phyloP scores from a whole-genome alignment of 495 filamentous ascomycete species.

The Aspergillus bridgeri region DNA sequence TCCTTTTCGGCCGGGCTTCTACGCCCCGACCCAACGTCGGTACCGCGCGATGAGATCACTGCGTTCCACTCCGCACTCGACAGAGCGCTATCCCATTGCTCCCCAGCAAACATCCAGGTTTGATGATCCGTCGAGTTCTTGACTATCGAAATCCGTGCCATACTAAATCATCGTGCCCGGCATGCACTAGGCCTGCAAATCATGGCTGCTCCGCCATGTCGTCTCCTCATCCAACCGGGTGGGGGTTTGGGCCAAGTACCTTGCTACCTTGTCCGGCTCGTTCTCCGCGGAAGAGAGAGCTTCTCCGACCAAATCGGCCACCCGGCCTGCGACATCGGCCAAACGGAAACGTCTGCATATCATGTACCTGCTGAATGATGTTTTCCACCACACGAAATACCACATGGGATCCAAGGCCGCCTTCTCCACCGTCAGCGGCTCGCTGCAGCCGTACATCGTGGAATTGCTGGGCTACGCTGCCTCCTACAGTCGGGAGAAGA shows the following conservation, averaged over 20 bases:
- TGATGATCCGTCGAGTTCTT: constrained; percentile 49
- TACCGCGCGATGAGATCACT: constrained; percentile 68
- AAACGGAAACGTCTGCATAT: constrained; percentile 72
- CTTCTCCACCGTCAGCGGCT: constrained; percentile 54
- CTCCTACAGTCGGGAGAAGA: constrained; percentile 52
- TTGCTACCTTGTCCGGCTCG: constrained; percentile 63
- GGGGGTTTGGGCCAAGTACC: constrained; percentile 69
- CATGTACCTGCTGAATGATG: constrained; percentile 79
- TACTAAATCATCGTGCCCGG: constrained; percentile 47
- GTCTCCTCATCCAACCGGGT: constrained; percentile 64
- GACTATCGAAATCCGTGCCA: constrained; percentile 37
- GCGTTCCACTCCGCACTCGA: constrained; percentile 67
- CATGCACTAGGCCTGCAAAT: constrained; percentile 79
- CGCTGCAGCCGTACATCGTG: constrained; percentile 58
- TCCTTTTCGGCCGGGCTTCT: constrained; percentile 73
- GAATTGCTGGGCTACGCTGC: constrained; percentile 61
- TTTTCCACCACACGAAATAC: constrained; percentile 73
- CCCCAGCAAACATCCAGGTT: constrained; percentile 90
- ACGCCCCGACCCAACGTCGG: constrained; percentile 68
- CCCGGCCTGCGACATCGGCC: constrained; percentile 44
- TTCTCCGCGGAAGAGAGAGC: constrained; percentile 33
- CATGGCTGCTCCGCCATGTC: constrained; percentile 74
- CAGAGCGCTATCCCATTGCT: constrained; percentile 68
- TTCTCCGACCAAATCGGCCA: constrained; percentile 13
- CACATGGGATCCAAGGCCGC: constrained; percentile 42